phyloP scores from a whole-genome alignment of 225 moss, liverwort and hornwort species.

The Climacium dendroides region DNA sequence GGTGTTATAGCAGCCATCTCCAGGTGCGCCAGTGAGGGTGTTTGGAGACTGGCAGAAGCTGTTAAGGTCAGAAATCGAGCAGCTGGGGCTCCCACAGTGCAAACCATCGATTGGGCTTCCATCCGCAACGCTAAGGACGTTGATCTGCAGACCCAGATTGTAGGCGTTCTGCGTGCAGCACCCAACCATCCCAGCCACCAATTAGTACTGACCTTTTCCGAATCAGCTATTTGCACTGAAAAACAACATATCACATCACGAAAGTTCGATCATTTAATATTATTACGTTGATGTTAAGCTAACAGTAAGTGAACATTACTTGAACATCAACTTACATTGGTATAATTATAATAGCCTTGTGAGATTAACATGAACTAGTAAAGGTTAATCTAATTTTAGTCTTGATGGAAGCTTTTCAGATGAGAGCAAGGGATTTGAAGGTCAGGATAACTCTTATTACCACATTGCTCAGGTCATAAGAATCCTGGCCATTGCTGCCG shows the following conservation, averaged over 20 bases:
- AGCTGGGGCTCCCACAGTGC: background rate
- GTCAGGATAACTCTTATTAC: background rate
- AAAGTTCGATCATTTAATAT: background rate
- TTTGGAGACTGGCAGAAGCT: background rate
- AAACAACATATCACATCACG: background rate
- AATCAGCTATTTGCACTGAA: background rate
- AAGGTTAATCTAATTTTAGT: background rate
- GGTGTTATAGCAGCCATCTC: background rate
- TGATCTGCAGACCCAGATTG: background rate
- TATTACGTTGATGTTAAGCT: background rate
- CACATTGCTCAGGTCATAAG: slow-evolving; percentile 1
- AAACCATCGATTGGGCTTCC: background rate
- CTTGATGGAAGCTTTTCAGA: background rate
- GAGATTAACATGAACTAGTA: background rate
- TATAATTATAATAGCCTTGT: background rate
- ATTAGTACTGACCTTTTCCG: background rate
- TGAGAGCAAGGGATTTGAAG: background rate
- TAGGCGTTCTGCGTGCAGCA: background rate
- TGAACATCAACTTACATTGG: background rate
- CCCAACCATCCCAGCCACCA: background rate
- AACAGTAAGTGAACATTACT: background rate
- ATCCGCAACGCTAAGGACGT: background rate
- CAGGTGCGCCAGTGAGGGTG: background rate
- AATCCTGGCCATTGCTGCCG: background rate
- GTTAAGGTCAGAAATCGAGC: background rate